These are phyloP conservation scores for Pseudogymnoascus sp. DNA, from an alignment of 2,329 filamentous ascomycete genomes.

Conservation along the genomic window DNA sequence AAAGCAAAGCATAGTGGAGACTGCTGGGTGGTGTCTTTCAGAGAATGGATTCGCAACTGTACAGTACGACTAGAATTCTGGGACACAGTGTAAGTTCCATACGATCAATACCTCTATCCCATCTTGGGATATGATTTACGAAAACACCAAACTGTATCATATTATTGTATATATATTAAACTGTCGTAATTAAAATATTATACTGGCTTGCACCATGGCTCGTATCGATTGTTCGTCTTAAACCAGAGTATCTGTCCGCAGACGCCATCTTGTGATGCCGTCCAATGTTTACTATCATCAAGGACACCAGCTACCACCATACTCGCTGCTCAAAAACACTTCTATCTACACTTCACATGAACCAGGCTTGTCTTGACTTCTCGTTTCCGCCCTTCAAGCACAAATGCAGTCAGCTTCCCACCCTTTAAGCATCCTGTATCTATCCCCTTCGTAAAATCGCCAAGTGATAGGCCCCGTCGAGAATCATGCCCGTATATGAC, in stretches of 20 bases:
- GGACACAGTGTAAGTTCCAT: neutral
- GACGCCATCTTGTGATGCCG: neutral
- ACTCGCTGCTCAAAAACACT: neutral
- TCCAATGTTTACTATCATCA: neutral
- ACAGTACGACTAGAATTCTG: slow-evolving; percentile 6
- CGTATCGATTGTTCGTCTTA: neutral
- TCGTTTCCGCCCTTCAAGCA: slow-evolving; percentile 56
- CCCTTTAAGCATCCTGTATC: slow-evolving; percentile 80
- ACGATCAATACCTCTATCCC: neutral
- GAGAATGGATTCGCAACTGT: neutral
- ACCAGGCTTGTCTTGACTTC: slow-evolving; percentile 26
- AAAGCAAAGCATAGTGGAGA: neutral
- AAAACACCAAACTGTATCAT: slow-evolving; percentile 9
- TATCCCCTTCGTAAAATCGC: slow-evolving; percentile 72
- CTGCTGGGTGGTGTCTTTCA: neutral
- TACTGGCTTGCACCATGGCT: neutral
- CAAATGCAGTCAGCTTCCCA: slow-evolving; percentile 66
- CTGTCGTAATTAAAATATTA: neutral
- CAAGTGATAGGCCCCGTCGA: slow-evolving; percentile 59
- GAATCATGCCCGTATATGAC: slow-evolving; percentile 88
- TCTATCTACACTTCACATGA: slow-evolving; percentile 26
- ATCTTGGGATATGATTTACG: neutral
- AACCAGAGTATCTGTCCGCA: neutral
- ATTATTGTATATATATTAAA: slow-evolving; percentile 1
- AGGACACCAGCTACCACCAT: neutral